Conservation (phyloP, 192 early-diverging fungal species). For the Coemansia sp. region DNA sequence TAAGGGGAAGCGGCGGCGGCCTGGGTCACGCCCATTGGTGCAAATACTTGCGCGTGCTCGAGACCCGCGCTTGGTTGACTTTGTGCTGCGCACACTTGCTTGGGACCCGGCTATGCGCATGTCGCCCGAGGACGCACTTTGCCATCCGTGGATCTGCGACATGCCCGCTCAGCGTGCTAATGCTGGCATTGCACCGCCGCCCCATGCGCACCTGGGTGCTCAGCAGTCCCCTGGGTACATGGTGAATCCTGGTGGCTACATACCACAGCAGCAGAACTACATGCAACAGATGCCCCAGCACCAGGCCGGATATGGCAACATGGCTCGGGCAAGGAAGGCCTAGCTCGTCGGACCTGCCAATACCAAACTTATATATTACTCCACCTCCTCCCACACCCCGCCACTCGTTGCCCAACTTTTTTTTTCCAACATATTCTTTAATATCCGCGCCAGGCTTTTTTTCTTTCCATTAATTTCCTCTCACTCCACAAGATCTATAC, state of each 20-base stretch:
- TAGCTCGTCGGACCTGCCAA: not conserved
- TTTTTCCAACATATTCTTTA: not conserved
- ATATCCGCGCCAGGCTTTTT: not conserved
- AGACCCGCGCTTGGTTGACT: slow-evolving; percentile 82
- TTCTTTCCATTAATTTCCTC: not conserved
- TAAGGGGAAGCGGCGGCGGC: slow-evolving; percentile 85
- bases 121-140: slow-evolving; percentile 79
- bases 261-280: slow-evolving; percentile 13
- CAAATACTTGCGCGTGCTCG: slow-evolving; percentile 66
- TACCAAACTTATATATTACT: not conserved
- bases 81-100: slow-evolving; percentile 75
- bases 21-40: slow-evolving; percentile 72
- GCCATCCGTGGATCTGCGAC: slow-evolving; percentile 81
- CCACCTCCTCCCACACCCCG: not conserved
- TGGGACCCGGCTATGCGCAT: slow-evolving; percentile 91
- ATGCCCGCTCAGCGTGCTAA: slow-evolving; percentile 42
- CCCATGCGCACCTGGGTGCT: slow-evolving; percentile 18
- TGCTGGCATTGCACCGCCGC: slow-evolving; percentile 11
- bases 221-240: slow-evolving; percentile 36
- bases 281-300: slow-evolving; percentile 27
- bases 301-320: slow-evolving; percentile 34
- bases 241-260: slow-evolving; percentile 25
- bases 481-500: not conserved
- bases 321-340: slow-evolving; percentile 42
- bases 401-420: not conserved